Evolutionary conservation across 164 flowering plant genomes (phyloP), one percentile per base, ranked within the genome.

Genomic region (Houttuynia cordata): DNA sequence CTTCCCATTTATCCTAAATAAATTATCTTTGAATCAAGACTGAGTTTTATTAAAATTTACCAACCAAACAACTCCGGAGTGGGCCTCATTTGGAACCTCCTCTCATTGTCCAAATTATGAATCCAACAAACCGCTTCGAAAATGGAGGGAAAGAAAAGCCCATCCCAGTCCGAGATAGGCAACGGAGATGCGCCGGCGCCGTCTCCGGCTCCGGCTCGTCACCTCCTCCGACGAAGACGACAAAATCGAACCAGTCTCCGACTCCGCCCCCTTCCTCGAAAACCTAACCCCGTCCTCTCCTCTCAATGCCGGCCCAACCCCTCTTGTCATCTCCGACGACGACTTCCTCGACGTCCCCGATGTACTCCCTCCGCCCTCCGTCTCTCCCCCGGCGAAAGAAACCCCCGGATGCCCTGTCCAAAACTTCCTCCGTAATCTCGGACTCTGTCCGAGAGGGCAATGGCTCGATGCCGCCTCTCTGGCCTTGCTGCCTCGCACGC

Each of bases 381-480:
- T 47, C 41, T 45, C 64, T 7, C 51, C 80, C 22, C 74, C 76
- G 13, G 59, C 72, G 7, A 57, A 53, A 62, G 34, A 9, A 63
- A 0, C 34, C 8, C 69, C 17, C 24, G 70, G 57, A 30, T 71
- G 72, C 62, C 79, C 85, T 39, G 45, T 87, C 1, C 62, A 61
- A 14, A 80, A 62, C 10, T 64, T 69, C 21, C 78, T 88, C 1
- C 30, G 42, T 24, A 60, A 65, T 12, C 65, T 83, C 15, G 97
- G 99, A 21, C 56, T 90, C 67, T 72, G 75, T 10, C 51, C 83
- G 58, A 74, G 72, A 62, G 68, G 72, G 23, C 85, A 90, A 25
- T 93, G 99, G 99, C 51, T 86, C 41, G 81, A 70, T 53, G 72
- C 86, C 86, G 94, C 68, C 24, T 81, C 45, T 34, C 56, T 10